Evolutionary conservation across 139 green algal genomes (phyloP), one percentile per base, ranked within the genome.

Genomic region (Tetradesmus lagerheimii): DNA sequence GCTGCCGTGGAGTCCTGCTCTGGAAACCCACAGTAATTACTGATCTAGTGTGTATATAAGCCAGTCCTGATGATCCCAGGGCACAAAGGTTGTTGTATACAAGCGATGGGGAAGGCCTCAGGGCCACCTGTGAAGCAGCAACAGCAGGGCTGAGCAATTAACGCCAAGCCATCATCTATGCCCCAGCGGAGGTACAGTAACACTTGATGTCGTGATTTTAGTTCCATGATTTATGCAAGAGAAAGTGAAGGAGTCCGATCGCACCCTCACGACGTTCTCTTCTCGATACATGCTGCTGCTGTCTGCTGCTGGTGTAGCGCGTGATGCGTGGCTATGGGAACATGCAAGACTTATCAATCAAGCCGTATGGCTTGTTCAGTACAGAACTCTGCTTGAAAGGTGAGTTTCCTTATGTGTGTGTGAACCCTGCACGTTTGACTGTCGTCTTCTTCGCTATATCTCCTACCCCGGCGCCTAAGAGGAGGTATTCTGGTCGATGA

Each of bases 21-120:
- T 50, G 43, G 5, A 4, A 31, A 23, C 27, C 18, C 18, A 25
- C 9, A 14, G 74, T 39, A 37, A 76, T 31, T 35, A 86, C 87
- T 16, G 66, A 71, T 45, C 77, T 67, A 25, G 57, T 78, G 77
- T 90, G 87, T 27, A 78, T 47, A 23, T 90, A 90, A 0, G 87
- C 87, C 9, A 90, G 76, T 15, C 87, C 77, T 35, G 20, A 29
- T 27, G 57, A 27, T 16, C 87, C 87, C 37, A 87, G 25, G 20
- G 37, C 20, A 31, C 87, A 90, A 6, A 90, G 27, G 20, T 90
- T 90, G 87, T 86, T 87, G 87, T 87, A 87, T 1, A 76, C 25
- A 15, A 90, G 87, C 3, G 87, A 90, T 37, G 87, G 75, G 9
- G 87, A 89, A 20, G 85, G 85, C 67, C 15, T 45, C 18, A 83